phyloP scores from a whole-genome alignment of 768 basidiomycete species.

The Termitomyces sp. region DNA sequence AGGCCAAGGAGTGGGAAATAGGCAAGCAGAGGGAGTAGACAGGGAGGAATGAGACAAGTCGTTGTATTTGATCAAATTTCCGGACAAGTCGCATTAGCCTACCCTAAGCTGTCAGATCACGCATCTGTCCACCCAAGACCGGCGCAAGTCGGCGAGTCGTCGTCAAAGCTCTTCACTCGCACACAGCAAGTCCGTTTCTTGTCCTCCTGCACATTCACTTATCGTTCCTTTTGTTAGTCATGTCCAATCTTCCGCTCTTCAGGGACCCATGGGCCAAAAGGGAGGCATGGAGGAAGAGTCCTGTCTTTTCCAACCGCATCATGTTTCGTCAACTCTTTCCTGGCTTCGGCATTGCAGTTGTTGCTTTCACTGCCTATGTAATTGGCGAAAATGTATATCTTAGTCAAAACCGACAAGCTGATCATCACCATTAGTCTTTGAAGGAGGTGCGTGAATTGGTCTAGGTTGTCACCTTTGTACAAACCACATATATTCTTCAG shows the following conservation, averaged over 20 bases:
- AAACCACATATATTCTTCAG: background rate
- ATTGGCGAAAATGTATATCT: slow-evolving; percentile 71
- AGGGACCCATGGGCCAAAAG: slow-evolving; percentile 94
- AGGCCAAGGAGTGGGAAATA: slow-evolving; percentile 15
- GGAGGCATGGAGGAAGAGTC: slow-evolving; percentile 89
- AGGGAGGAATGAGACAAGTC: slow-evolving; percentile 27
- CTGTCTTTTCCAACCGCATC: slow-evolving; percentile 80
- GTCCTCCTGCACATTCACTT: slow-evolving; percentile 6
- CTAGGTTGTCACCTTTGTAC: background rate
- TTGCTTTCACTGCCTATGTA: slow-evolving; percentile 90
- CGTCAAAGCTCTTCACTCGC: slow-evolving; percentile 4
- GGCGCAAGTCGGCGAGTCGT: background rate
- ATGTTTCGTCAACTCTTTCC: slow-evolving; percentile 94
- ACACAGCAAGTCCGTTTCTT: slow-evolving; percentile 10
- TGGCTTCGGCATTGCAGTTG: slow-evolving; percentile 90
- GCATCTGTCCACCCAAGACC: slow-evolving; percentile 11
- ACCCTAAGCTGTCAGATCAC: slow-evolving; percentile 53
- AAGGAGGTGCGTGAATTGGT: slow-evolving; percentile 9
- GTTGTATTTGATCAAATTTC: slow-evolving; percentile 35
- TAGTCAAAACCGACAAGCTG: slow-evolving; percentile 28
- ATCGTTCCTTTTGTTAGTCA: slow-evolving; percentile 23
- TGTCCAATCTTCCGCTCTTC: slow-evolving; percentile 70
- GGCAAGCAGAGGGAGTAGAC: slow-evolving; percentile 12
- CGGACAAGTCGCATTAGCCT: slow-evolving; percentile 40
- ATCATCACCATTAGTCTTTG: slow-evolving; percentile 23